These are phyloP conservation scores for Leptographium lundbergii DNA, from an alignment of 2,329 filamentous ascomycete species.

Conservation along the genomic window DNA sequence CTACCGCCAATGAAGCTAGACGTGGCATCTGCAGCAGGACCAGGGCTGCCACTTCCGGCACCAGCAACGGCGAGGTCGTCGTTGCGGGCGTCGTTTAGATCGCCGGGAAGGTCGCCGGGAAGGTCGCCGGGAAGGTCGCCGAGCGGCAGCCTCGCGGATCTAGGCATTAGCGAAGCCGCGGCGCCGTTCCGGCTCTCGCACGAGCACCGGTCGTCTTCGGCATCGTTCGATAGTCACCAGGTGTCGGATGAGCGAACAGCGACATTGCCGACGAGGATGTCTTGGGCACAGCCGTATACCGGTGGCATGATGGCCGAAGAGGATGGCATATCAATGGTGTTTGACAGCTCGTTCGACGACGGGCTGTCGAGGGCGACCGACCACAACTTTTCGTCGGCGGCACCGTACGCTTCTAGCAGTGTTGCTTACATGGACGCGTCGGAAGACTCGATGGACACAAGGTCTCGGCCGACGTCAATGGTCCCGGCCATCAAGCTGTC, in stretches of 20 bases:
- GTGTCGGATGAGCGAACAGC: slow-evolving; percentile 16
- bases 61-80: slow-evolving; percentile 18
- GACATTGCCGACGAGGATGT: slow-evolving; percentile 6
- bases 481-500: slow-evolving; percentile 35
- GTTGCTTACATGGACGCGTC: not conserved
- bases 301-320: slow-evolving; percentile 21
- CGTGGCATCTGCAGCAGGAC: slow-evolving; percentile 20
- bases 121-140: slow-evolving; percentile 15
- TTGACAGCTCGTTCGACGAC: slow-evolving; percentile 50
- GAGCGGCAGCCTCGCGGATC: slow-evolving; percentile 13
- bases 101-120: slow-evolving; percentile 17
- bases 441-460: slow-evolving; percentile 4
- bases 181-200: slow-evolving; percentile 6
- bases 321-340: slow-evolving; percentile 55
- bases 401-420: not conserved
- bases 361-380: slow-evolving; percentile 13
- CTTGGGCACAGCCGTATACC: not conserved
- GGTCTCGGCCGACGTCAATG: slow-evolving; percentile 24
- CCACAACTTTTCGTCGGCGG: slow-evolving; percentile 6
- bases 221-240: slow-evolving; percentile 18
- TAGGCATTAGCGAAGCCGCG: not conserved
- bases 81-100: slow-evolving; percentile 6
- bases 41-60: slow-evolving; percentile 16
- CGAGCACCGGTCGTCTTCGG: slow-evolving; percentile 1
- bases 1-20: slow-evolving; percentile 81